These are phyloP conservation scores for Parasarocladium wereldwijsianum DNA, from an alignment of 2,329 filamentous ascomycete species.

Conservation along the genomic window DNA sequence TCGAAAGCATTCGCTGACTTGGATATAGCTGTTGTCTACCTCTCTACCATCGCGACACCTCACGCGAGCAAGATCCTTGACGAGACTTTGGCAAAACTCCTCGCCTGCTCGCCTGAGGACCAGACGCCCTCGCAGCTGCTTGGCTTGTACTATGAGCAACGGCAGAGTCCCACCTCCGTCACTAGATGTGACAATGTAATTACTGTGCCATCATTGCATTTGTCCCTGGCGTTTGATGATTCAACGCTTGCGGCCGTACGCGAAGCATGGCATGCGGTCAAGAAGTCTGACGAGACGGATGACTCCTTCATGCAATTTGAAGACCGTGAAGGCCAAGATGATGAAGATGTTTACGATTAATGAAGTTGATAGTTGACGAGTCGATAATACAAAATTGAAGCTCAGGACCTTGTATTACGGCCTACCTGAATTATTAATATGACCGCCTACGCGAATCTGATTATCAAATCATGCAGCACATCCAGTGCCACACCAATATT, in stretches of 20 bases:
- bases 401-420: too few species aligned
- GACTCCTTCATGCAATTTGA: conserved; percentile 62
- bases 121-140: conserved; percentile 20
- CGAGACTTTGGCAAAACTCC: conserved; percentile 25
- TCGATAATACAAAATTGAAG: neutral
- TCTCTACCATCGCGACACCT: conserved; percentile 20
- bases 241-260: conserved; percentile 49
- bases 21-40: conserved; percentile 13
- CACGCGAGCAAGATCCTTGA: conserved; percentile 22
- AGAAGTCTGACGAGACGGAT: conserved; percentile 30
- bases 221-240: conserved; percentile 66
- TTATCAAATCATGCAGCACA: too few species aligned
- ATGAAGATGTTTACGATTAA: conserved; percentile 39
- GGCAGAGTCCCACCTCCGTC: conserved; percentile 13
- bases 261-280: conserved; percentile 52
- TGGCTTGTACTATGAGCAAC: conserved; percentile 41
- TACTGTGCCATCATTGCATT: conserved; percentile 40
- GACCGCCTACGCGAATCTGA: too few species aligned
- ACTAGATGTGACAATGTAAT: conserved; percentile 28
- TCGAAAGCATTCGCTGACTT: conserved; percentile 1
- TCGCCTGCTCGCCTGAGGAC: conserved; percentile 17
- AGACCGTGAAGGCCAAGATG: conserved; percentile 49
- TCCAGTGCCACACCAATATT: too few species aligned
- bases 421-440: too few species aligned
- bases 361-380: neutral